phyloP scores from a whole-genome alignment of 768 basidiomycete species.

The Boletus subparvulus region DNA sequence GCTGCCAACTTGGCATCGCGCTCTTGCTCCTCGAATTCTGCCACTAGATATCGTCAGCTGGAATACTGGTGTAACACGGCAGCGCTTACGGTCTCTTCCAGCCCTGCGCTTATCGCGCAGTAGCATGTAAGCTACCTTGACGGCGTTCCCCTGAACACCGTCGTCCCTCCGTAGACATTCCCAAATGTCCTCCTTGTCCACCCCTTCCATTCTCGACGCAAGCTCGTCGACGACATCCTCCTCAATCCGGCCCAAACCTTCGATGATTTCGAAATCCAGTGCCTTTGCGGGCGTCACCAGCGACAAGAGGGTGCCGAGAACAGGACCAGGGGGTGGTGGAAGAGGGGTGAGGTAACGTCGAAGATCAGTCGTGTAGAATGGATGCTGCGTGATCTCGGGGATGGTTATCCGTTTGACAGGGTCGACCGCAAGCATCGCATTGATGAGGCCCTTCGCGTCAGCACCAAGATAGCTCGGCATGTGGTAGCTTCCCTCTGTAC shows the following conservation, averaged over 20 bases:
- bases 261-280: constrained; percentile 82
- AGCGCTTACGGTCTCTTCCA: constrained; percentile 75
- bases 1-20: constrained; percentile 76
- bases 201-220: constrained; percentile 64
- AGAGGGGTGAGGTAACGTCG: constrained; percentile 84
- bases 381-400: constrained; percentile 84
- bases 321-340: constrained; percentile 73
- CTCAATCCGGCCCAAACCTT: constrained; percentile 89
- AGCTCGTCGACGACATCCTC: constrained; percentile 88
- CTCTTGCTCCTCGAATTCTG: constrained; percentile 81
- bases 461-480: constrained; percentile 77
- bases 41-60: constrained; percentile 46
- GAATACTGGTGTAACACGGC: background rate
- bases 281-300: constrained; percentile 67
- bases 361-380: constrained; percentile 86
- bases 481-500: constrained; percentile 79
- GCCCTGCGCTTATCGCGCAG: constrained; percentile 84
- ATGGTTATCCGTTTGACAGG: constrained; percentile 94
- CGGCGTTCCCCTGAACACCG: constrained; percentile 83
- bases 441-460: constrained; percentile 78
- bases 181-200: constrained; percentile 85
- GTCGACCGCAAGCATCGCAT: constrained; percentile 89
- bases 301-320: constrained; percentile 70
- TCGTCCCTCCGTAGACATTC: constrained; percentile 80
- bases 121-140: constrained; percentile 96